Conservation (phyloP, 768 basidiomycete species). For the Mycena alexandri region DNA sequence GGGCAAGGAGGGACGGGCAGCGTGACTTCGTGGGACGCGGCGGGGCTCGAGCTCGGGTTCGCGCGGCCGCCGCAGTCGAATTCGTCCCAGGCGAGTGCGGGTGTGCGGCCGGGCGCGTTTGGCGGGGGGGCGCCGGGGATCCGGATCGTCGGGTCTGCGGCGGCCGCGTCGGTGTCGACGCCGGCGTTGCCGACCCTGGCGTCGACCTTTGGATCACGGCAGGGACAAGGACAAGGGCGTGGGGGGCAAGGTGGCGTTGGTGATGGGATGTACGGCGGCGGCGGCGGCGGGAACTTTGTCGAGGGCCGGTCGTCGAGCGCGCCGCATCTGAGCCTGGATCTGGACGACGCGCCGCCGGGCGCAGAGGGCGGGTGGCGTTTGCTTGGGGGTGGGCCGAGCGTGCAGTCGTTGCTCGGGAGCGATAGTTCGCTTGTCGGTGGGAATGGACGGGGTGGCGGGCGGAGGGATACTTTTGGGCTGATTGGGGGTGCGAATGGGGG, state of each 20-base stretch:
- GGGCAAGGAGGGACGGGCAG: neutral
- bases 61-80: constrained; percentile 28
- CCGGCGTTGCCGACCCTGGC: too few relatives aligned
- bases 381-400: constrained; percentile 28
- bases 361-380: constrained; percentile 34
- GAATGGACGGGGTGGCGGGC: constrained; percentile 13
- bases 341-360: constrained; percentile 37
- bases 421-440: constrained; percentile 1
- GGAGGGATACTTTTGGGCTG: constrained; percentile 31
- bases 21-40: constrained; percentile 21
- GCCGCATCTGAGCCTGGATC: constrained; percentile 34
- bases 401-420: constrained; percentile 22
- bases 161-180: neutral
- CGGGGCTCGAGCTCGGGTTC: constrained; percentile 36
- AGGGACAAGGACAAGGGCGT: neutral
- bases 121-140: constrained; percentile 27
- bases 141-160: constrained; percentile 20
- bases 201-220: neutral
- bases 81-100: constrained; percentile 23
- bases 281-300: neutral
- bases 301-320: neutral
- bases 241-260: neutral
- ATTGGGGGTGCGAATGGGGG: constrained; percentile 2
- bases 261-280: neutral
- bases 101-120: constrained; percentile 2